Base-by-base conservation (phyloP, 169 alveolate genomes). In the Plasmodium knowlesi region DNA sequence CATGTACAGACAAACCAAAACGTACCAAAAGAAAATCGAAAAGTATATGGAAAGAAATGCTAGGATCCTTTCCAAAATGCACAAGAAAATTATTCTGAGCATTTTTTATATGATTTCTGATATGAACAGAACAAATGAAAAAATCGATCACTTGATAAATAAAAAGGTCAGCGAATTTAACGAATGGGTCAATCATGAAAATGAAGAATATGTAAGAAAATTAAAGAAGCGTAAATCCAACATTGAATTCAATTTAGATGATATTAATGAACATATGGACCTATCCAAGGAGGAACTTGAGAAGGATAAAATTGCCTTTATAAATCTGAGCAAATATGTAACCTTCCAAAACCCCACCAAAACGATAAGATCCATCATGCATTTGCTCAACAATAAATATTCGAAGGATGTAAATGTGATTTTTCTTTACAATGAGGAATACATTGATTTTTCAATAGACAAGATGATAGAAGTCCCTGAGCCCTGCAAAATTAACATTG, bases 361-460 rank as follows among this genome's bases (percentile, higher is more conserved):
- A 78, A 89, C 88, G 14, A 89, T 89, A 43, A 43, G 53, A 61
- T 89, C 94, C 46, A 89, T 89, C 30, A 89, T 89, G 25, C 84
- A 89, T 78, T 50, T 78, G 71, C 5, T 89, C 4, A 89, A 89
- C 30, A 89, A 57, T 73, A 89, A 79, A 37, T 89, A 39, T 61
- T 67, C 88, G 0, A 57, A 89, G 53, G 89, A 89, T 78, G 83
- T 89, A 39, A 67, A 89, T 78, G 22, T 89, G 0, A 41, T 89
- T 79, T 78, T 89, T 79, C 12, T 89, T 28, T 89, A 89, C 46
- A 89, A 89, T 89, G 94, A 89, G 79, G 94, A 89, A 39, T 89
- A 89, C 67, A 67, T 78, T 1, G 54, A 89, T 25, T 79, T 57
- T 32, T 54, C 43, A 14, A 2, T 73, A 9, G 50, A 46, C 34